Evolutionary conservation across 2,329 filamentous ascomycete genomes (phyloP).

Genomic region (Alternaria sp.): DNA sequence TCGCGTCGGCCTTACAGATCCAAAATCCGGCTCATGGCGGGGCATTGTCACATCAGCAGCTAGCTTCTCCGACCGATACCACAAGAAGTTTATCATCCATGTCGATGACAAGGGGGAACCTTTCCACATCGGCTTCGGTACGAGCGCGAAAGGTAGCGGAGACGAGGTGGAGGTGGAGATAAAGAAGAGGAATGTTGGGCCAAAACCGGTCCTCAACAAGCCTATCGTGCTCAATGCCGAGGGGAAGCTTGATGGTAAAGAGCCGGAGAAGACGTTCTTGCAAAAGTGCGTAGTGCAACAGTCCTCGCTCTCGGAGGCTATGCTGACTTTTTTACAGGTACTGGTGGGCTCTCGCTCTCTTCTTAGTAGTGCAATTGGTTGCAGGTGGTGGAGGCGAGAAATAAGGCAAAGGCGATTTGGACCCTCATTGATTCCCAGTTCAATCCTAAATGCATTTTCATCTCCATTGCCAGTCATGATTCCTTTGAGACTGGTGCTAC

Average conservation of each 20-base stretch:
- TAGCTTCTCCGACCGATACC: conserved; percentile 53
- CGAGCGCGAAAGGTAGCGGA: conserved; percentile 42
- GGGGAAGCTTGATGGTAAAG: conserved; percentile 60
- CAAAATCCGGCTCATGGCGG: conserved; percentile 51
- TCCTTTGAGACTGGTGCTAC: background rate
- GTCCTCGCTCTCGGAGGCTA: background rate
- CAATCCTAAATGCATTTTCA: conserved; percentile 1
- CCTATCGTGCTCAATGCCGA: conserved; percentile 65
- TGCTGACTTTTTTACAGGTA: conserved; percentile 51
- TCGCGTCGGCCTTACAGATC: conserved; percentile 55
- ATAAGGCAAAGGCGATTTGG: conserved; percentile 1
- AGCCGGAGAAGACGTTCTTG: conserved; percentile 60
- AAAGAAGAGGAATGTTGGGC: conserved; percentile 50
- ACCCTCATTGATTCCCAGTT: background rate
- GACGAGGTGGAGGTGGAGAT: conserved; percentile 56
- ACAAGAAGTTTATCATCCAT: conserved; percentile 56
- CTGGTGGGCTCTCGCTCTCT: conserved; percentile 61
- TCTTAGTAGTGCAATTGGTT: conserved; percentile 58
- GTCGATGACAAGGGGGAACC: conserved; percentile 55
- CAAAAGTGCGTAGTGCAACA: conserved; percentile 56
- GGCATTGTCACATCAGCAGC: conserved; percentile 57
- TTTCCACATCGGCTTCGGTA: conserved; percentile 57
- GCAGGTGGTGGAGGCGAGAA: conserved; percentile 52
- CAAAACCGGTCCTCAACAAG: conserved; percentile 59
- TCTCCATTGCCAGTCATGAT: background rate